Evolutionary conservation across 2,329 filamentous ascomycete species (phyloP).

Genomic region (Pseudonectria buxi): DNA sequence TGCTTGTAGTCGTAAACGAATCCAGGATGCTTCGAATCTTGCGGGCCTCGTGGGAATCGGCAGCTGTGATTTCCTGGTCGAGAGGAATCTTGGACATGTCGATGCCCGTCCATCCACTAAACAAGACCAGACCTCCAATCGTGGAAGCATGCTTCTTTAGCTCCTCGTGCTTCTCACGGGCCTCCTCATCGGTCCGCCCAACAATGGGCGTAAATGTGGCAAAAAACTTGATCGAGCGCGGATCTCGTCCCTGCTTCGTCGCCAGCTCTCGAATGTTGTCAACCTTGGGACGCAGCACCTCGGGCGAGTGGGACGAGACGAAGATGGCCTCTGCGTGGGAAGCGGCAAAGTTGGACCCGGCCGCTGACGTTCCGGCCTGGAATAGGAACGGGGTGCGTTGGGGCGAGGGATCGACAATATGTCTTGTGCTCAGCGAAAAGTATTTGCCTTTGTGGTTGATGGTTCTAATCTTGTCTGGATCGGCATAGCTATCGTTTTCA

Average conservation of each 20-base stretch:
- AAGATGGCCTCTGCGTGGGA: conserved; percentile 56
- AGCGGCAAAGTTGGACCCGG: conserved; percentile 49
- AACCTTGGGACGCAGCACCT: conserved; percentile 43
- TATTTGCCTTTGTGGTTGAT: conserved; percentile 57
- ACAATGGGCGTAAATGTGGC: conserved; percentile 43
- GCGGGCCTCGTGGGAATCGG: conserved; percentile 46
- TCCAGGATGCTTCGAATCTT: conserved; percentile 44
- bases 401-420: conserved; percentile 48
- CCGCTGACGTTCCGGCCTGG: conserved; percentile 53
- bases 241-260: conserved; percentile 45
- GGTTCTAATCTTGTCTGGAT: conserved; percentile 51
- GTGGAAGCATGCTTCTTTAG: conserved; percentile 45
- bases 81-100: conserved; percentile 51
- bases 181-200: conserved; percentile 45
- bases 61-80: conserved; percentile 50
- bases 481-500: conserved; percentile 48
- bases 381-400: conserved; percentile 52
- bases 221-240: conserved; percentile 50
- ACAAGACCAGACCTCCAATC: conserved; percentile 47
- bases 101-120: conserved; percentile 54
- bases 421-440: conserved; percentile 37
- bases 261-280: conserved; percentile 46
- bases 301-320: conserved; percentile 46
- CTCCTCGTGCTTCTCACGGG: conserved; percentile 43
- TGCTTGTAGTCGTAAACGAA: conserved; percentile 41